A percentile compares a stretch with the other conserved stretches of the same genome.
These are phyloP conservation scores for Xylariaceae sp. DNA, from an alignment of 2,329 filamentous ascomycete species.

Conservation along the genomic window DNA sequence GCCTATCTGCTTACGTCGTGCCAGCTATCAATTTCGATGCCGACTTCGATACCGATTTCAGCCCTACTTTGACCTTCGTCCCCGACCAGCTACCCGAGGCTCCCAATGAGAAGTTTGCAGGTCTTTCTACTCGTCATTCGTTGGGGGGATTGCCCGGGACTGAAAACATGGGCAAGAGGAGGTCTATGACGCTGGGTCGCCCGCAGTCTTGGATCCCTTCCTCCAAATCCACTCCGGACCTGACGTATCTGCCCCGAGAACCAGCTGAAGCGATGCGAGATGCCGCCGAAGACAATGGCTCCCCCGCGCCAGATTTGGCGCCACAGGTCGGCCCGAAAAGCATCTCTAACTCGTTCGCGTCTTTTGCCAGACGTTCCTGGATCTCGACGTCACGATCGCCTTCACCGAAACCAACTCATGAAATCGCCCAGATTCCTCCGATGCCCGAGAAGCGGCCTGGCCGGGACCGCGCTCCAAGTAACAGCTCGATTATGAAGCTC, in stretches of 20 bases:
- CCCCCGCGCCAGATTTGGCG: constrained; percentile 29
- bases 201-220: constrained; percentile 51
- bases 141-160: constrained; percentile 28
- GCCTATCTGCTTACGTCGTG: constrained; percentile 46
- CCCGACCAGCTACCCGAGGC: constrained; percentile 25
- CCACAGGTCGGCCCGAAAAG: constrained; percentile 37
- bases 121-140: constrained; percentile 21
- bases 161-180: constrained; percentile 38
- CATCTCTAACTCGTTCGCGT: constrained; percentile 46
- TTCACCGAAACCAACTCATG: constrained; percentile 39
- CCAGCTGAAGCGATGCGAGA: constrained; percentile 17
- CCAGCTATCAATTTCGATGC: constrained; percentile 48
- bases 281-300: constrained; percentile 12
- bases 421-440: constrained; percentile 18
- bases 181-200: constrained; percentile 46
- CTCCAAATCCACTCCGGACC: constrained; percentile 41
- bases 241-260: constrained; percentile 32
- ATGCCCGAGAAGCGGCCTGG: constrained; percentile 20
- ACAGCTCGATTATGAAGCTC: constrained; percentile 32
- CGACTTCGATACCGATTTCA: constrained; percentile 38
- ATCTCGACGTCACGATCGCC: constrained; percentile 47
- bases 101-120: constrained; percentile 30
- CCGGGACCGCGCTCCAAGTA: constrained; percentile 30
- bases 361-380: constrained; percentile 51
- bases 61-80: constrained; percentile 43